phyloP scores from a whole-genome alignment of 1,284 basidiomycete species.

The Tetrapyrgos nigripes region DNA sequence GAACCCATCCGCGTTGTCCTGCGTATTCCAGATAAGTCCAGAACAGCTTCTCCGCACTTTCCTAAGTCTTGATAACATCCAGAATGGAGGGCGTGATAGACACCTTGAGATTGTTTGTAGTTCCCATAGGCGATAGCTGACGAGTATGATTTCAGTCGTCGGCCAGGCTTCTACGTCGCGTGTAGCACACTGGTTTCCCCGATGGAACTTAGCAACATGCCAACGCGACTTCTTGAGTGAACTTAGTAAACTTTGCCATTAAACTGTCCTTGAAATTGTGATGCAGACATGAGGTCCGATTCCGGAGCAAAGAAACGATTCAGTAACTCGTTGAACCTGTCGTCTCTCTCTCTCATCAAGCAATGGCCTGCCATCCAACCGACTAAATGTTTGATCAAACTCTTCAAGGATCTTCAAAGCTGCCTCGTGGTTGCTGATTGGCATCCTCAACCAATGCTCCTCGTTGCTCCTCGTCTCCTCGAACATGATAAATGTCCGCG shows the following conservation, averaged over 20 bases:
- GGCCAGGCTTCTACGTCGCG: neutral
- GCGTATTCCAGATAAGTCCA: slow-evolving; percentile 69
- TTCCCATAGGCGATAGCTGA: slow-evolving; percentile 86
- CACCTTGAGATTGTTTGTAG: slow-evolving; percentile 53
- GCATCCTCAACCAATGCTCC: slow-evolving; percentile 56
- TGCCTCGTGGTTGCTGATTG: slow-evolving; percentile 55
- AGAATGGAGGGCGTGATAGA: slow-evolving; percentile 53
- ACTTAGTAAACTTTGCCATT: slow-evolving; percentile 77
- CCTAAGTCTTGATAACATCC: slow-evolving; percentile 68
- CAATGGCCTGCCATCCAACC: slow-evolving; percentile 67
- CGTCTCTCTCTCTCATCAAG: slow-evolving; percentile 66
- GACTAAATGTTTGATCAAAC: slow-evolving; percentile 58
- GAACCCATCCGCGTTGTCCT: slow-evolving; percentile 64
- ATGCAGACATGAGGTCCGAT: slow-evolving; percentile 52
- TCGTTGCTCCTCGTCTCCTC: slow-evolving; percentile 63
- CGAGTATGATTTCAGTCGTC: slow-evolving; percentile 5
- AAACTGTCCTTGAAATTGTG: slow-evolving; percentile 73
- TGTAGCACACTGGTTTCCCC: slow-evolving; percentile 78
- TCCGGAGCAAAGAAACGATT: slow-evolving; percentile 67
- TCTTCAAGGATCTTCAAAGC: slow-evolving; percentile 63
- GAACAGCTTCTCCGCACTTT: slow-evolving; percentile 74
- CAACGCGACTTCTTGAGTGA: slow-evolving; percentile 77
- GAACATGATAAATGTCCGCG: slow-evolving; percentile 67
- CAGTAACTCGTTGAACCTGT: slow-evolving; percentile 62
- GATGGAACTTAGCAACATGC: slow-evolving; percentile 88